Evolutionary conservation across 495 filamentous ascomycete species (phyloP).

Genomic region (Tuber microsphaerosporum): DNA sequence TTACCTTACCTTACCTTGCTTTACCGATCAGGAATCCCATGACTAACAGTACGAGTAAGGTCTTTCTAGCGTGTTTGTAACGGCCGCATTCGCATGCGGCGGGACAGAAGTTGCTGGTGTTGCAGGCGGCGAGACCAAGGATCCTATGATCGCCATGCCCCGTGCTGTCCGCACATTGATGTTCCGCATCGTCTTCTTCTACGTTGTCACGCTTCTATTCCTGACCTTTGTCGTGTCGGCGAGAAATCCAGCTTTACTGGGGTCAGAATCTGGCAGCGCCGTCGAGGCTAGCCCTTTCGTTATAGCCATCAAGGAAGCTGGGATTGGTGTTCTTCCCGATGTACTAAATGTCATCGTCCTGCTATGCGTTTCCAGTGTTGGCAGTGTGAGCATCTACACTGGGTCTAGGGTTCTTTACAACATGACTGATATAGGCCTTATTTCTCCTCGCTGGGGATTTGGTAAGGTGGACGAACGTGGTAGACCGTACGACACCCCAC

Average conservation of each 20-base stretch:
- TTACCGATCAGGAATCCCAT: neutral
- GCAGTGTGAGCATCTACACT: conserved; percentile 42
- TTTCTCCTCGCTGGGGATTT: conserved; percentile 17
- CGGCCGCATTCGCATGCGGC: conserved; percentile 64
- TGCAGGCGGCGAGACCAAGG: conserved; percentile 61
- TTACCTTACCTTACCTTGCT: neutral
- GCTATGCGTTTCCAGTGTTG: conserved; percentile 44
- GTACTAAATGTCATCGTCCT: conserved; percentile 72
- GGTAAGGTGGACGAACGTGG: conserved; percentile 21
- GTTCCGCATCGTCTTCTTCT: conserved; percentile 62
- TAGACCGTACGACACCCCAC: conserved; percentile 14
- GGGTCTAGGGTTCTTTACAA: conserved; percentile 42
- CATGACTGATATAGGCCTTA: conserved; percentile 39
- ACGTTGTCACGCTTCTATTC: conserved; percentile 65
- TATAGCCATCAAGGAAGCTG: conserved; percentile 60
- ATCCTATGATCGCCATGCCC: conserved; percentile 56
- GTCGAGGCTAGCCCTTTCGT: conserved; percentile 67
- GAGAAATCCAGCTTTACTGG: conserved; percentile 51
- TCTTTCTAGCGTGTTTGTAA: conserved; percentile 67
- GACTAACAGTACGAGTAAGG: conserved; percentile 41
- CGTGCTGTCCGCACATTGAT: conserved; percentile 50
- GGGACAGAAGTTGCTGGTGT: conserved; percentile 69
- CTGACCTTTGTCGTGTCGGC: conserved; percentile 64
- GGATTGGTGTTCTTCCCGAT: conserved; percentile 58
- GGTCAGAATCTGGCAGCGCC: conserved; percentile 45